Conservation (phyloP, 352 stramenopile genomes). For the Phytophthora pistaciae region DNA sequence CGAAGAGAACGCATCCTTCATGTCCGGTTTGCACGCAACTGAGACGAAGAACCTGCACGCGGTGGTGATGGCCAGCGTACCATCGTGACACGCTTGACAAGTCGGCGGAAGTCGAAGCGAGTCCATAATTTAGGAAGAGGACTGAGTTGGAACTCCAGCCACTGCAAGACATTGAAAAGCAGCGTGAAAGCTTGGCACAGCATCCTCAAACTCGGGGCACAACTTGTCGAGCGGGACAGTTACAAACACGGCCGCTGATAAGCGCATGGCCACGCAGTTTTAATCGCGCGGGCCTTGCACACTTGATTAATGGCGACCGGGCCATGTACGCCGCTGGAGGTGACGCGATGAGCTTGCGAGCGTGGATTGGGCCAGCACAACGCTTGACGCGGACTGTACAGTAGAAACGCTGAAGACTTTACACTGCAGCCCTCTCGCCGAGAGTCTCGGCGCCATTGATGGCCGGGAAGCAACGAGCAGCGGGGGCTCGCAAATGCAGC, state of each 20-base stretch:
- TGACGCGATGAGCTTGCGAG: slow-evolving; percentile 25
- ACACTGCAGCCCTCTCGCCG: no score
- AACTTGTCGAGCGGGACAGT: slow-evolving; percentile 7
- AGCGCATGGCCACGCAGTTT: slow-evolving; percentile 11
- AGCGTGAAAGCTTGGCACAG: slow-evolving; percentile 1
- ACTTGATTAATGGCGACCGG: slow-evolving; percentile 27
- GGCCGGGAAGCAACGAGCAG: neutral
- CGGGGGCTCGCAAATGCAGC: no score
- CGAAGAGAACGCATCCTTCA: slow-evolving; percentile 17
- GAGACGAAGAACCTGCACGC: slow-evolving; percentile 25
- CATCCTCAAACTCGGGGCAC: neutral
- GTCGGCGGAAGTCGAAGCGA: neutral
- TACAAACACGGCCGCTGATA: slow-evolving; percentile 10
- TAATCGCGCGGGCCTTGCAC: slow-evolving; percentile 13
- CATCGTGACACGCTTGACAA: slow-evolving; percentile 18
- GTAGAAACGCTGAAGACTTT: slow-evolving; percentile 11
- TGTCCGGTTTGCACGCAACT: slow-evolving; percentile 24
- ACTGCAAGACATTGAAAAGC: no score
- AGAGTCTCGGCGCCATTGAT: neutral
- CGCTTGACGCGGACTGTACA: neutral
- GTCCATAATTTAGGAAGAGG: neutral
- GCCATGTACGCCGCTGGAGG: slow-evolving; percentile 13
- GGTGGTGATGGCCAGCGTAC: slow-evolving; percentile 1
- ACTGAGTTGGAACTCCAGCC: neutral
- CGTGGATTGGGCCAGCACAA: slow-evolving; percentile 20